Base-by-base conservation (phyloP, 2,329 filamentous ascomycete species). In the Hypoxylon sp. region DNA sequence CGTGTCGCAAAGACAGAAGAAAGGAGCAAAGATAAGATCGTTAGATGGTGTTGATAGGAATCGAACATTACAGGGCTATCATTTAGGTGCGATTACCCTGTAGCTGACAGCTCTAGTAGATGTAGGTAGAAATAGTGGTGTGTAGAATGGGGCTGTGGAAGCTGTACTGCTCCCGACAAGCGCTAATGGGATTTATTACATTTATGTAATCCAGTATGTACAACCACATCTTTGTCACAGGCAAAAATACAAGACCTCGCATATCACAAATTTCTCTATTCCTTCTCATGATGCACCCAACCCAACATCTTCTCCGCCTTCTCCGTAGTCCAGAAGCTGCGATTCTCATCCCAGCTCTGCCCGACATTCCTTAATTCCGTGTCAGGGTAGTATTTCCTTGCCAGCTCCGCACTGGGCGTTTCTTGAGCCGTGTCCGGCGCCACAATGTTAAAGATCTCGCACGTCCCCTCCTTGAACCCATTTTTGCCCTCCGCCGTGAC, bases 361-460 rank as follows among this genome's bases (percentile, higher is more conserved):
- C 32, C 32, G 10, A 37, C 32, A 4, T 37, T 37, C 32, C 32
- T 37, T 15, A 37, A 37, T 11, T 37, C 32, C 11, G 32, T 15
- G 11, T 15, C 32, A 4, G 32, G 32, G 15, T 53, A 37, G 32
- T 39, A 53, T 13, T 53, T 37, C n/a, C 39, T 53, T 1, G 50
- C 31, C 19, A 54, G 19, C 11, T 24, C 11, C 51, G 51, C 32
- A 27, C 51, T 54, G 29, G 15, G 19, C 21, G 19, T 39, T 8
- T 54, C 19, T 15, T 27, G 51, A 6, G 51, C 19, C 19, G 51
- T 54, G 11, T 37, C 11, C 32, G 32, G 32, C 2, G 51, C 51
- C 19, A 54, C 51, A 19, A 54, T 54, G n/a, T 42, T 54, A 19
- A 35, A 39, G 6, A 54, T 54, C 32, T 42, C 51, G 19, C 51